Percentiles rank a stretch among this genome's conserved stretches.
Evolutionary conservation across 208 protist genomes (phyloP).

Genomic region (Acanthamoeba royreba): DNA sequence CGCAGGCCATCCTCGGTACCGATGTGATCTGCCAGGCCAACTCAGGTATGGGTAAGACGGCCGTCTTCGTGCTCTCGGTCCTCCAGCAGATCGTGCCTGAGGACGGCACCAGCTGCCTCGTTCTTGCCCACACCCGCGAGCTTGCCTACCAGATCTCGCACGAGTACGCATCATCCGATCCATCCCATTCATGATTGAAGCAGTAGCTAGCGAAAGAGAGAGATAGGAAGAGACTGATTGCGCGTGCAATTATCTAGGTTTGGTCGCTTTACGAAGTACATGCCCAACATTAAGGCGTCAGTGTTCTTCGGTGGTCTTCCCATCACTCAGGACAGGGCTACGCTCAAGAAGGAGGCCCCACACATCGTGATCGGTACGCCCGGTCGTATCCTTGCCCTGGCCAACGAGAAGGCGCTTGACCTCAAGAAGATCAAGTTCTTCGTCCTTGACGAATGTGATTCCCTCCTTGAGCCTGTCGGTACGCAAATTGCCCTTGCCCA

Average conservation of each 20-base stretch:
- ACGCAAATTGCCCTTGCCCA: too few species aligned
- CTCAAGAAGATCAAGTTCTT: constrained; percentile 96
- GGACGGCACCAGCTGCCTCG: constrained; percentile 12
- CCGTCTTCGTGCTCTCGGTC: constrained; percentile 98
- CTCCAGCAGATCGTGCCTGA: constrained; percentile 92
- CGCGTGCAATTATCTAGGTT: too few species aligned
- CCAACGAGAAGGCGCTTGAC: constrained; percentile 88
- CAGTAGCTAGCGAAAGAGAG: too few species aligned
- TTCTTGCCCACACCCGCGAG: constrained; percentile 96
- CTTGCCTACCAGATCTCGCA: constrained; percentile 98
- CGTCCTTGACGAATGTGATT: constrained; percentile 99
- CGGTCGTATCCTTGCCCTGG: constrained; percentile 93
- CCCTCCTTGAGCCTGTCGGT: constrained; percentile 89
- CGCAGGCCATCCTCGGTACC: constrained; percentile 95
- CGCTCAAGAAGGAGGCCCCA: constrained; percentile 82
- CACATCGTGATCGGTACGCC: constrained; percentile 98
- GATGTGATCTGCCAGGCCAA: constrained; percentile 99
- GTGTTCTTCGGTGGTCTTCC: constrained; percentile 97
- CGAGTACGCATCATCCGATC: constrained; percentile 89
- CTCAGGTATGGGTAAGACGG: constrained; percentile 99
- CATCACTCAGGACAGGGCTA: constrained; percentile 76
- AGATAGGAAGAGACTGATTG: too few species aligned
- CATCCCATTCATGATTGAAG: too few species aligned
- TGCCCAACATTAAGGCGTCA: constrained; percentile 90
- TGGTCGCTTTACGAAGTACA: constrained; percentile 86